Evolutionary conservation across 225 moss, liverwort and hornwort species (phyloP).

Genomic region (Anthoceros angustus): DNA sequence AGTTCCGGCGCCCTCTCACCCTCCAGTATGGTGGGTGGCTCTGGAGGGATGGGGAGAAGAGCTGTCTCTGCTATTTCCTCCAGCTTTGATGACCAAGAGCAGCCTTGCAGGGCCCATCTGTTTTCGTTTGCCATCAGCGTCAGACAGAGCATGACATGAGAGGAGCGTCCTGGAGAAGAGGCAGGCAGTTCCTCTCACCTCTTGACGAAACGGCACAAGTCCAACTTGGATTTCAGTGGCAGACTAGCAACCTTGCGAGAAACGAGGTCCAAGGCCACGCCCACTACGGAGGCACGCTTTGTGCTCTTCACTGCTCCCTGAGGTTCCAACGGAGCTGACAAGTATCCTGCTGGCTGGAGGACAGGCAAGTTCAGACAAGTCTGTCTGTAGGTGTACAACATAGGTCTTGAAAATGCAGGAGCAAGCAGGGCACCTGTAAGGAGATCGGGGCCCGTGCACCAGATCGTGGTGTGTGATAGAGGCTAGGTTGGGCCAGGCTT

Average conservation of each 20-base stretch:
- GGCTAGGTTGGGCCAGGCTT: conserved; percentile 52
- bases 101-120: conserved; percentile 69
- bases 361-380: conserved; percentile 9
- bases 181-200: conserved; percentile 24
- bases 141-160: neutral
- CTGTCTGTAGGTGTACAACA: neutral
- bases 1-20: conserved; percentile 17
- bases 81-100: conserved; percentile 47
- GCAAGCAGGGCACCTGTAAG: neutral
- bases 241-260: conserved; percentile 48
- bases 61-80: conserved; percentile 39
- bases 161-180: neutral
- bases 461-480: conserved; percentile 56
- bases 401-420: neutral
- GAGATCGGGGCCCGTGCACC: conserved; percentile 10
- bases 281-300: conserved; percentile 68
- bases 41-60: conserved; percentile 16
- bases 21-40: conserved; percentile 12
- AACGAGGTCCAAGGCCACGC: conserved; percentile 75
- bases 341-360: conserved; percentile 25
- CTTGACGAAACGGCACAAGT: conserved; percentile 64
- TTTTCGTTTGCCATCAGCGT: conserved; percentile 3
- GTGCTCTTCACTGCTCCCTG: conserved; percentile 85
- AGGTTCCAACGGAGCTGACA: conserved; percentile 73
- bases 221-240: conserved; percentile 75